Evolutionary conservation across 2,329 filamentous ascomycete genomes (phyloP), one percentile per base, ranked within the genome.

Genomic region (Xylaria sp.): DNA sequence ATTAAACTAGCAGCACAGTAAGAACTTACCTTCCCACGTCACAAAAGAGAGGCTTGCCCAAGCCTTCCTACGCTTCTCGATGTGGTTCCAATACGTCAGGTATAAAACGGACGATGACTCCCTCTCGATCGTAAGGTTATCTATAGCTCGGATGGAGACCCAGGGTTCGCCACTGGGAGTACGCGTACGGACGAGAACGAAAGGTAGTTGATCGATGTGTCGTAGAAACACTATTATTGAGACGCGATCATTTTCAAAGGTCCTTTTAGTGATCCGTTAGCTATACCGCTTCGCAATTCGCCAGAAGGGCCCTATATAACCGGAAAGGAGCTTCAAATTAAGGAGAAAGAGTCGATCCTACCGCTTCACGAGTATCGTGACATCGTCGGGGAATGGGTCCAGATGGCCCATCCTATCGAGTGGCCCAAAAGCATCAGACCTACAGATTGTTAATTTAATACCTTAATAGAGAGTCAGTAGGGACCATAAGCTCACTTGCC

Each of bases 1-100:
- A 57, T 55, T 21, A 51, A 62, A 16, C 18, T 6, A 8, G 16
- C 44, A 6, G 48, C 2, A 29, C 21, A 48, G 61, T 37, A 23
- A 59, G 51, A 66, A 73, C 82, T 65, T 73, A 88, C 87, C 86
- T 82, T 90, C 88, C 86, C 86, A 90, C 1, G 86, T 89, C 65
- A 85, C 77, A 69, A 90, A 90, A 66, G 82, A 85, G 5, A 90
- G 76, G 3, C 79, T 82, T 0, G 85, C 85, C 88, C 88, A 90
- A 1, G 82, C 74, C 72, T 85, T 88, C 64, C 82, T 76, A 47
- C 81, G 78, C 10, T 78, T 75, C 50, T 82, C 82, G 0, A 76
- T 76, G 0, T 74, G 70, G 72, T 84, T 87, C 86, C 87, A 89
- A 60, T 85, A 81, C 54, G 83, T 83, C 53, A 90, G 80, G 37